phyloP scores from a whole-genome alignment of 2,329 filamentous ascomycete species.

The Didymella sp. region DNA sequence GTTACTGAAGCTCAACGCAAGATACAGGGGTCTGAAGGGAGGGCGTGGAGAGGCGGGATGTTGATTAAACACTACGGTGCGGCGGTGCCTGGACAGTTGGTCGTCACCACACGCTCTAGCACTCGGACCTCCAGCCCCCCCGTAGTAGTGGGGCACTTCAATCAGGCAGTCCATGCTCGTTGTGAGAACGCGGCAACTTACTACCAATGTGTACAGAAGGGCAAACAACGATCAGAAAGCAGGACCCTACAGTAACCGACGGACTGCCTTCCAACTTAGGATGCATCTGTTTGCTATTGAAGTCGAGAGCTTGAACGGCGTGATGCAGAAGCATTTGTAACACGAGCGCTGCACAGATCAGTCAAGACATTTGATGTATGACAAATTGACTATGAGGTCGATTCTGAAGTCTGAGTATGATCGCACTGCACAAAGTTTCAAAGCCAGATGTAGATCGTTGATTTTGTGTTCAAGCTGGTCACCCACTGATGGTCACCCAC shows the following conservation, averaged over 20 bases:
- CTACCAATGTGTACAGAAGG: not conserved
- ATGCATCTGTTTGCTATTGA: not conserved
- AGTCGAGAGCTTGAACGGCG: not conserved
- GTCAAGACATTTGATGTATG: not conserved
- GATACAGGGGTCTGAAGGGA: constrained; percentile 9
- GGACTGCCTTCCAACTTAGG: too few species aligned
- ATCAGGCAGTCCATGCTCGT: constrained; percentile 9
- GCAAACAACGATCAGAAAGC: not conserved
- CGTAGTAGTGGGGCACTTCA: constrained; percentile 31
- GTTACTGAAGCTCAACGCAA: constrained; percentile 31
- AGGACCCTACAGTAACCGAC: too few species aligned
- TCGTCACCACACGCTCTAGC: constrained; percentile 24
- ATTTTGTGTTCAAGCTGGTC: constrained; percentile 4
- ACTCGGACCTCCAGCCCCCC: constrained; percentile 7
- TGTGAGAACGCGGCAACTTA: not conserved
- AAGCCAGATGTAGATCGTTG: not conserved
- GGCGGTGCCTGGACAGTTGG: constrained; percentile 24
- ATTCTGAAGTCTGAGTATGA: too few species aligned
- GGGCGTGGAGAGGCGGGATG: constrained; percentile 17
- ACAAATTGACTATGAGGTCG: too few species aligned
- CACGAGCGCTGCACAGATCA: not conserved
- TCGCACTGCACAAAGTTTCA: too few species aligned
- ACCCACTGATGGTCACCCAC: constrained; percentile 36
- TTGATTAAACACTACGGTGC: constrained; percentile 18
- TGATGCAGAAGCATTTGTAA: not conserved